A percentile compares a stretch with the other conserved stretches of the same genome.
Conservation (phyloP, 495 filamentous ascomycete species). For the Daldinia grandis region DNA sequence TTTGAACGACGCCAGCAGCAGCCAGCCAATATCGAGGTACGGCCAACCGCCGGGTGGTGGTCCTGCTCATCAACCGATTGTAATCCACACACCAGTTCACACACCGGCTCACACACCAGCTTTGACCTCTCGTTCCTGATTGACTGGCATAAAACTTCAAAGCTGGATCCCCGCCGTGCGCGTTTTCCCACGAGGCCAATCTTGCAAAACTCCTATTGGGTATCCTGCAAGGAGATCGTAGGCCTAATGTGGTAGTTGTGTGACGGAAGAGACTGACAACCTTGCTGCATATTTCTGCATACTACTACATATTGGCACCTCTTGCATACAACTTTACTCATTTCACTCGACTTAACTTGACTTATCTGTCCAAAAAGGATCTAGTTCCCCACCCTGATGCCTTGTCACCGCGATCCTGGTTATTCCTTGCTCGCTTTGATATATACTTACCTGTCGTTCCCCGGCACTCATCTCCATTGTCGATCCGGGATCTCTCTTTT, state of each 20-base stretch:
- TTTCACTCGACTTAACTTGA: constrained; percentile 1
- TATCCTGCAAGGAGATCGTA: constrained; percentile 34
- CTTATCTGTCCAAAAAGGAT: constrained; percentile 39
- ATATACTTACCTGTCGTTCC: constrained; percentile 28
- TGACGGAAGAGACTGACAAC: constrained; percentile 39
- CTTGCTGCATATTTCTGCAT: constrained; percentile 29
- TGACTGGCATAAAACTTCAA: constrained; percentile 28
- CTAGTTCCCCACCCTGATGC: constrained; percentile 29
- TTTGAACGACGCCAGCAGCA: constrained; percentile 12
- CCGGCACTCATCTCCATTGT: constrained; percentile 33
- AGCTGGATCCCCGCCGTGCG: constrained; percentile 34
- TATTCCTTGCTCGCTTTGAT: constrained; percentile 25
- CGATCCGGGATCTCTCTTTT: constrained; percentile 28
- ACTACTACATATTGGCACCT: not conserved
- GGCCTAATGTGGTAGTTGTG: constrained; percentile 39
- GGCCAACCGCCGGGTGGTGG: constrained; percentile 53
- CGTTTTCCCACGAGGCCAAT: constrained; percentile 41
- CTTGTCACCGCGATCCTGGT: constrained; percentile 30
- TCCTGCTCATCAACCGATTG: constrained; percentile 41
- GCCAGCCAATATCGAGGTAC: constrained; percentile 59
- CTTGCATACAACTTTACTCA: not conserved
- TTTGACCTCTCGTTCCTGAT: constrained; percentile 37
- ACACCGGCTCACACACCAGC: not conserved
- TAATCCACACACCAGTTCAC: constrained; percentile 15
- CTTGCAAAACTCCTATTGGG: constrained; percentile 43